Base-by-base conservation (phyloP, 2,329 filamentous ascomycete species). In the Colletotrichum coccodes region DNA sequence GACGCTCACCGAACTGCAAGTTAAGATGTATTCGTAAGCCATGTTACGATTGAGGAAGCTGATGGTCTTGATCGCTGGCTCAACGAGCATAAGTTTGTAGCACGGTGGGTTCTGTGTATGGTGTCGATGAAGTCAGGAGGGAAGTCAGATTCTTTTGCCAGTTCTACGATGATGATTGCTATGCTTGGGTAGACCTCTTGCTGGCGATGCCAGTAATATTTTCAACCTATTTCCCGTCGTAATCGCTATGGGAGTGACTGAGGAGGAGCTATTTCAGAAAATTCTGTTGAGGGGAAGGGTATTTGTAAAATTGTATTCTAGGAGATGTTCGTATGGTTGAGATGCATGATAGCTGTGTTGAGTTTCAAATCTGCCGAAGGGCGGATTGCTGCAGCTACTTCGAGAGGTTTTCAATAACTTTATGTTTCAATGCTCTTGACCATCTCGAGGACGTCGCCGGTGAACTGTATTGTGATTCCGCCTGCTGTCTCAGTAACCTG, bases 231-330 rank as follows among this genome's bases (percentile, higher is more conserved):
- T n/a, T n/a, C n/a, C n/a, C 16, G 90, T 90, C 42, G 90, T 91
- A 72, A 93, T 89, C n/a, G n/a, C n/a, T n/a, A n/a, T n/a, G 91
- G 91, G 64, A 94, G 92, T 63, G 86, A 92, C 91, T 91, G 93
- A 23, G 93, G 84, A 3, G 91, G 91, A 78, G 93, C 93, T 91
- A 93, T 93, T 70, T 91, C 91, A 34, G 91, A 91, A 81, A 93
- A 93, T 82, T 93, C 88, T 90, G 71, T 3, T 7, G 0, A 36
- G 0, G n/a, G n/a, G n/a, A 36, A 8, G 6, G 7, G 40, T 1
- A 6, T 3, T 38, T 53, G 40, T 46, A 0, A 21, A 53, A 34
- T 30, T 53, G 11, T 26, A 28, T 14, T 21, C n/a, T 23, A 2
- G 4, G 8, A 34, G 30, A n/a, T n/a, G n/a, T n/a, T n/a, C n/a